Conservation (phyloP, 2,329 filamentous ascomycete genomes). For the Penicillium sp. region DNA sequence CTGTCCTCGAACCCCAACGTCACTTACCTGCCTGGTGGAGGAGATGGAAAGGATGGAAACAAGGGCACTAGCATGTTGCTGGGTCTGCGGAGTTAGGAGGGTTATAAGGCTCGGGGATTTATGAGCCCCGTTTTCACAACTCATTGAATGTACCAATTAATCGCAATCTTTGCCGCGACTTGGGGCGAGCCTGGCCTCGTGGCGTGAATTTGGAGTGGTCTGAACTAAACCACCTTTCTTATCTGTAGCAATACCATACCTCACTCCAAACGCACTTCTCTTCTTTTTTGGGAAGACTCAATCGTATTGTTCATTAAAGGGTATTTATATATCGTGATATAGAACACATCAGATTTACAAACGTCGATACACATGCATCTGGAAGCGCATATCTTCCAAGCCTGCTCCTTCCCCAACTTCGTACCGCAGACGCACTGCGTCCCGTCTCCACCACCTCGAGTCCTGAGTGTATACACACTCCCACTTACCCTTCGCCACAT, state of each 20-base stretch:
- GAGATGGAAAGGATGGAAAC: constrained; percentile 56
- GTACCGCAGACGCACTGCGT: constrained; percentile 63
- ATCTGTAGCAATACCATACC: constrained; percentile 30
- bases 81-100: constrained; percentile 57
- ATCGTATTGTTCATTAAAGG: constrained; percentile 10
- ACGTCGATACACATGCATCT: constrained; percentile 75
- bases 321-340: neutral
- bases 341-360: constrained; percentile 16
- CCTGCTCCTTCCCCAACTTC: constrained; percentile 83
- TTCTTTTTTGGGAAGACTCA: neutral
- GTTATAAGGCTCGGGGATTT: constrained; percentile 13
- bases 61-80: constrained; percentile 66
- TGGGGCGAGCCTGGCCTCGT: constrained; percentile 30
- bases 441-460: constrained; percentile 79
- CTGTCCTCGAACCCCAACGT: constrained; percentile 90
- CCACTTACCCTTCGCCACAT: constrained; percentile 58
- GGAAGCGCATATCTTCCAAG: constrained; percentile 92
- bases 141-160: constrained; percentile 27
- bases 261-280: constrained; percentile 17
- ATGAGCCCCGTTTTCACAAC: constrained; percentile 11
- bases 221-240: constrained; percentile 20
- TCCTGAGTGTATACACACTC: constrained; percentile 72
- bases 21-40: constrained; percentile 83
- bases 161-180: constrained; percentile 23
- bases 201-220: constrained; percentile 27